These are phyloP conservation scores for Pedinophyceae sp. DNA, from an alignment of 139 green algal species.

Conservation along the genomic window DNA sequence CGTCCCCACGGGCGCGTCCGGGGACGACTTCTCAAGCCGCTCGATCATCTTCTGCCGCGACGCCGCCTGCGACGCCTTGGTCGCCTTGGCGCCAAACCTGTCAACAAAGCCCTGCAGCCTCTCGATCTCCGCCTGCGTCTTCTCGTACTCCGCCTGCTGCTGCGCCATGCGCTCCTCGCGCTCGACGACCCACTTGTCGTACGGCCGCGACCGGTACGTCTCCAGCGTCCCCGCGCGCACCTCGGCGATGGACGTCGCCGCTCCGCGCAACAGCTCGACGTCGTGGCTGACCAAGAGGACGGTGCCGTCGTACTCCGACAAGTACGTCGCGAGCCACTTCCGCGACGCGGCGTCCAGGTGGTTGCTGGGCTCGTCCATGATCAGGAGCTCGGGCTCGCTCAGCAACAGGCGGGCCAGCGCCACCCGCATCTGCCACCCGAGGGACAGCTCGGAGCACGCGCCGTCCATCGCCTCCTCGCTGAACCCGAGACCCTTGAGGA, in stretches of 20 bases:
- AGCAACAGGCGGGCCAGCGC: conserved; percentile 54
- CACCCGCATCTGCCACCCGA: conserved; percentile 64
- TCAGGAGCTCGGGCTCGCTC: conserved; percentile 22
- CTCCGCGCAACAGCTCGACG: conserved; percentile 35
- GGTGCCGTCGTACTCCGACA: conserved; percentile 21
- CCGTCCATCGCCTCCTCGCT: conserved; percentile 23
- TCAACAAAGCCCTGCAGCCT: conserved; percentile 48
- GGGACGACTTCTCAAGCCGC: conserved; percentile 32
- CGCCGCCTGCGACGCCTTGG: conserved; percentile 46
- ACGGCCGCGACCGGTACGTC: conserved; percentile 35
- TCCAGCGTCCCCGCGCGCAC: conserved; percentile 40
- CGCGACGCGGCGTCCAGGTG: conserved; percentile 27
- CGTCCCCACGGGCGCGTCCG: conserved; percentile 12
- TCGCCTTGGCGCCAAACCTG: conserved; percentile 51
- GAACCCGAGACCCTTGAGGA: conserved; percentile 43
- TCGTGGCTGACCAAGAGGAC: conserved; percentile 56
- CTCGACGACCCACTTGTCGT: conserved; percentile 37
- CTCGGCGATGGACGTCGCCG: conserved; percentile 19
- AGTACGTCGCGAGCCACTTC: conserved; percentile 44
- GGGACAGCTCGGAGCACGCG: conserved; percentile 33
- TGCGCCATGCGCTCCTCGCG: conserved; percentile 32
- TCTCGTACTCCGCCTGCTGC: conserved; percentile 17
- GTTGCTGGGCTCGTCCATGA: conserved; percentile 50
- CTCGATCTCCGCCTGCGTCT: conserved; percentile 28
- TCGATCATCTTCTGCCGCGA: conserved; percentile 36